Evolutionary conservation across 169 alveolate genomes (phyloP).

Genomic region (Babesia sp.): DNA sequence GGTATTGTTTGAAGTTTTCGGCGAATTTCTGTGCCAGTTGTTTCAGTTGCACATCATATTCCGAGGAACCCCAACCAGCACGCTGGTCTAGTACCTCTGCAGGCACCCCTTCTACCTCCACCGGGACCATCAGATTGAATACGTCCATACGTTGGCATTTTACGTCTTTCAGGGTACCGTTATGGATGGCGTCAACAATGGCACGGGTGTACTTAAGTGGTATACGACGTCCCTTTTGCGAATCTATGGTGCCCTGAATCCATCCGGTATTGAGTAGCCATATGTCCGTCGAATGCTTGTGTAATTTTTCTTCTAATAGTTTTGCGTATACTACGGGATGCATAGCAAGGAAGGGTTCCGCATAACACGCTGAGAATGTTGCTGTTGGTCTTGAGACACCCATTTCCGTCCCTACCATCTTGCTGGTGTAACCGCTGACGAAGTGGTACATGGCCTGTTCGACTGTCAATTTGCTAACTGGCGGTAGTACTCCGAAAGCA

Average conservation of each 20-base stretch:
- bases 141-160: constrained; percentile 77
- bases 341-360: constrained; percentile 93
- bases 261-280: constrained; percentile 96
- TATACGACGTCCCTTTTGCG: constrained; percentile 87
- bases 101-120: constrained; percentile 81
- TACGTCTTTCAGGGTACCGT: constrained; percentile 62
- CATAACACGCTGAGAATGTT: constrained; percentile 96
- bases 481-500: constrained; percentile 96
- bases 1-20: constrained; percentile 81
- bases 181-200: constrained; percentile 90
- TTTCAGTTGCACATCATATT: constrained; percentile 68
- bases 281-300: constrained; percentile 48
- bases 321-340: constrained; percentile 93
- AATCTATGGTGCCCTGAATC: constrained; percentile 91
- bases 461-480: constrained; percentile 86
- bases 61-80: constrained; percentile 87
- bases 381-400: constrained; percentile 91
- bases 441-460: constrained; percentile 93
- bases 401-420: constrained; percentile 93
- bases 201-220: constrained; percentile 86
- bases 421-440: constrained; percentile 94
- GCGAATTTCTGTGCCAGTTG: constrained; percentile 81
- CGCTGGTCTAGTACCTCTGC: constrained; percentile 80
- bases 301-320: constrained; percentile 69
- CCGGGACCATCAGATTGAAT: constrained; percentile 86